Percentiles rank a stretch among this genome's conserved stretches.
These are phyloP conservation scores for Tetrastigma voinierianum DNA, from an alignment of 164 flowering plant species.

Conservation along the genomic window DNA sequence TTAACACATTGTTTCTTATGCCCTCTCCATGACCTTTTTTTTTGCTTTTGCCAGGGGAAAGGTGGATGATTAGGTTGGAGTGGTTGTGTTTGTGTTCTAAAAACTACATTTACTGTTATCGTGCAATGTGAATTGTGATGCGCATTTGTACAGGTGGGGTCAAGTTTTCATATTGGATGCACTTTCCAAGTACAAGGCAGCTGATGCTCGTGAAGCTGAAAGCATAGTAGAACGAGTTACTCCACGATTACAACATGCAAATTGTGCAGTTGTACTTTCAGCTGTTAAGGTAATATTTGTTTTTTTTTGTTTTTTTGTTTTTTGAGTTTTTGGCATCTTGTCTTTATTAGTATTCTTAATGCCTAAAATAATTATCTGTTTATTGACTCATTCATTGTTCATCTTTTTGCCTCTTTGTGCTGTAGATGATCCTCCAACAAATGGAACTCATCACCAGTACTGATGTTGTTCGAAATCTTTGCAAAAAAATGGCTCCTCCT, in stretches of 20 bases:
- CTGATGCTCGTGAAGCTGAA: constrained; percentile 99
- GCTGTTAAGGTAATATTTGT: constrained; percentile 82
- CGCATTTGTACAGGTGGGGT: constrained; percentile 80
- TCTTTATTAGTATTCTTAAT: background rate
- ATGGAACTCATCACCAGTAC: constrained; percentile 98
- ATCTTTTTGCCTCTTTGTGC: background rate
- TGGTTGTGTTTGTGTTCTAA: too few relatives aligned
- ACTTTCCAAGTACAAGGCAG: constrained; percentile 92
- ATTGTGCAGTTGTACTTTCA: constrained; percentile 99
- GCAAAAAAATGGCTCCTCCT: constrained; percentile 99
- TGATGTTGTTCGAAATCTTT: constrained; percentile 95
- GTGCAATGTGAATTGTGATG: background rate
- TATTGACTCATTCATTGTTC: background rate
- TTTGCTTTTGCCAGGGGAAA: too few relatives aligned
- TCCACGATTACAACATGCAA: constrained; percentile 97
- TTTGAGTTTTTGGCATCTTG: background rate
- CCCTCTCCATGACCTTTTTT: too few relatives aligned
- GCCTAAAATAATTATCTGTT: background rate
- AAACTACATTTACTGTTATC: background rate
- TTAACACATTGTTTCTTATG: too few relatives aligned
- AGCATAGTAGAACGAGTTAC: constrained; percentile 97
- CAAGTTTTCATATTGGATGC: constrained; percentile 99
- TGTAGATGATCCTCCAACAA: constrained; percentile 98
- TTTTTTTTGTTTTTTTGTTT: background rate
- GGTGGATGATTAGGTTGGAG: too few relatives aligned